A percentile compares a stretch with the other conserved stretches of the same genome.
Conservation (phyloP, 495 filamentous ascomycete genomes). For the Penicillium salamii region DNA sequence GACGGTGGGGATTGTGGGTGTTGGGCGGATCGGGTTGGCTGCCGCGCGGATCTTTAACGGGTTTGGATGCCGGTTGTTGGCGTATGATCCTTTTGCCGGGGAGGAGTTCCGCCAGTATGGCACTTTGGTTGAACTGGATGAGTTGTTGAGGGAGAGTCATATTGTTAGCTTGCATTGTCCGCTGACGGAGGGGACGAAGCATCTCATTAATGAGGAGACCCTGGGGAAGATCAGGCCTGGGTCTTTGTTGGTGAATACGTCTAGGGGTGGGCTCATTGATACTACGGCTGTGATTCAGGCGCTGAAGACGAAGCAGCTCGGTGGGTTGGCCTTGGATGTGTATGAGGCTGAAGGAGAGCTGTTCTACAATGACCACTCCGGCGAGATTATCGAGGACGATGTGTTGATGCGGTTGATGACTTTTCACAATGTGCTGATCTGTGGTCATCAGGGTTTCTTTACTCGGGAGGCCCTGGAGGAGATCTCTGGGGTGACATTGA, state of each 20-base stretch:
- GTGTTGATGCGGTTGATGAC: conserved; percentile 65
- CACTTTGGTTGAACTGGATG: conserved; percentile 51
- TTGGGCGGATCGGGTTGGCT: conserved; percentile 36
- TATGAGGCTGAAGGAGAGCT: conserved; percentile 71
- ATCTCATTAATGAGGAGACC: conserved; percentile 57
- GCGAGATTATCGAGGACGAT: conserved; percentile 68
- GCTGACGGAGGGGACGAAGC: conserved; percentile 53
- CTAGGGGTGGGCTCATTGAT: conserved; percentile 61
- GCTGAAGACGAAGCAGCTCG: conserved; percentile 57
- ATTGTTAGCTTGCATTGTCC: conserved; percentile 67
- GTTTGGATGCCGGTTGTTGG: conserved; percentile 61
- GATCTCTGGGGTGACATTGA: conserved; percentile 60
- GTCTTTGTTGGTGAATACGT: conserved; percentile 64
- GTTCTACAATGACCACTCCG: conserved; percentile 66
- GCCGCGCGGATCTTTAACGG: conserved; percentile 50
- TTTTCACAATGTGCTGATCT: conserved; percentile 67
- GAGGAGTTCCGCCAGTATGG: conserved; percentile 51
- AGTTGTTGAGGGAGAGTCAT: conserved; percentile 52
- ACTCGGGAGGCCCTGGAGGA: conserved; percentile 62
- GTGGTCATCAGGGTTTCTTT: conserved; percentile 70
- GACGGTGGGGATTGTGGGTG: conserved; percentile 45
- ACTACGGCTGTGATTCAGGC: conserved; percentile 56
- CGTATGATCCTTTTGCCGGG: conserved; percentile 52
- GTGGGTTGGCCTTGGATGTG: conserved; percentile 79
- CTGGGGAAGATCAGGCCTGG: conserved; percentile 56